Percentiles rank a stretch among this genome's conserved stretches.
These are phyloP conservation scores for Colletotrichum incanum DNA, from an alignment of 2,329 filamentous ascomycete genomes.

Conservation along the genomic window DNA sequence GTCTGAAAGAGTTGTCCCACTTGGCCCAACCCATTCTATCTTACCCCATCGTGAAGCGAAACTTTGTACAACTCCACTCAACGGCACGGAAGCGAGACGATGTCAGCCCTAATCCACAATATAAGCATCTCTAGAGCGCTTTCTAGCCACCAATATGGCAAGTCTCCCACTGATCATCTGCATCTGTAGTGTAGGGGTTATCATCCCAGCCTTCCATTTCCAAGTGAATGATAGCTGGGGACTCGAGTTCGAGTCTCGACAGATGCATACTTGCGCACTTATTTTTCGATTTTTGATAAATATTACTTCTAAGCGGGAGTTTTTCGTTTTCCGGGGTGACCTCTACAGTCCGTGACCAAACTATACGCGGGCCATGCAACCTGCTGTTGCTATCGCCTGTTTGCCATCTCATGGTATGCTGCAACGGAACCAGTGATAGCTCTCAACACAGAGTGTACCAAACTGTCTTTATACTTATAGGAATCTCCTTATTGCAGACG, in stretches of 20 bases:
- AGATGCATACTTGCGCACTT: conserved; percentile 29
- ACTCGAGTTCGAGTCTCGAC: conserved; percentile 37
- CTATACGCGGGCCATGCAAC: neutral
- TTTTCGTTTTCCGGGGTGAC: neutral
- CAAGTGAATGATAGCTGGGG: conserved; percentile 17
- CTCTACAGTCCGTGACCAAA: neutral
- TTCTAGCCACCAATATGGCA: accelerated
- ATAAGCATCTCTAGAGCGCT: neutral
- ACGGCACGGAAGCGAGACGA: conserved; percentile 3
- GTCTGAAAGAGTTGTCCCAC: neutral
- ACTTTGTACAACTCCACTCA: neutral
- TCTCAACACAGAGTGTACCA: neutral
- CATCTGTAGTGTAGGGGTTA: conserved; percentile 41
- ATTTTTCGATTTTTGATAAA: too few species aligned
- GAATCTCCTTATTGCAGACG: too few species aligned
- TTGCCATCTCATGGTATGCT: neutral
- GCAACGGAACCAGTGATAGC: neutral
- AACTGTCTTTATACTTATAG: neutral
- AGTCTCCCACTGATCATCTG: neutral
- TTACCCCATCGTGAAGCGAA: conserved; percentile 13
- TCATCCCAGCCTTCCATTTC: conserved; percentile 40
- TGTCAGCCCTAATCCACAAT: conserved; percentile 12
- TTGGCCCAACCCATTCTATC: neutral
- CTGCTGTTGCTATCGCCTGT: too few species aligned
- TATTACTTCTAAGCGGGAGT: neutral